Evolutionary conservation across 129 eudicot genomes (phyloP), one percentile per base, ranked within the genome.

Genomic region (Artemisia argyi): DNA sequence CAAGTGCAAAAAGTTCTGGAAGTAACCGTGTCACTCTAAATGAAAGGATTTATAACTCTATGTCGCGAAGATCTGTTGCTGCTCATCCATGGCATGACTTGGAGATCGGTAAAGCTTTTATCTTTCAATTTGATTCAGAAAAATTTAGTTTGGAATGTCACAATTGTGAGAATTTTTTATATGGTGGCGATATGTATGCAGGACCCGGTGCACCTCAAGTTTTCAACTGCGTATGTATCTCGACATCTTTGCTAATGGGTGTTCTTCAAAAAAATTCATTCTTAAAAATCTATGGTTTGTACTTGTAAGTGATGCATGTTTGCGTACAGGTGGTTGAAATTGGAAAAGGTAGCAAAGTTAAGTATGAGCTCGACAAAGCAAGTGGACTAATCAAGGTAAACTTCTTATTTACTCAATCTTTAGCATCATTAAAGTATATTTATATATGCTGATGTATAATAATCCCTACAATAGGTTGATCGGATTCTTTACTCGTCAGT

Each of bases 21-120:
- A 82, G 69, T 46, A 68, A 85, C 32, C 80, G 69, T 71, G 85
- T 69, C 12, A 66, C 50, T 11, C 96, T 93, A 73, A 93, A 93
- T 86, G 98, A 93, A 79, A 90, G 98, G 78, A 93, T 93, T 73
- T 97, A 89, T 58, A 85, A 80, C 22, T 87, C 98, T 4, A 87
- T 93, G 97, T 83, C 96, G 17, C 85, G 85, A 48, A 76, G 92
- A 79, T 87, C 98, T 17, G 86, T 93, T 76, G 98, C 97, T 84
- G 97, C 97, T 85, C 98, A 93, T 81, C 98, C 98, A 10, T 93
- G 98, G 98, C 98, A 93, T 77, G 98, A 89, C 73, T 77, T 93
- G 61, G 97, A 90, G 57, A 93, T 93, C 44, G 97, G 95, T 93
- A 80, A 24, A 61, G n/a, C 11, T 63, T 61, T 11, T 63, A 48